These are phyloP conservation scores for Termitomyces sp. DNA, from an alignment of 768 basidiomycete genomes.

Conservation along the genomic window DNA sequence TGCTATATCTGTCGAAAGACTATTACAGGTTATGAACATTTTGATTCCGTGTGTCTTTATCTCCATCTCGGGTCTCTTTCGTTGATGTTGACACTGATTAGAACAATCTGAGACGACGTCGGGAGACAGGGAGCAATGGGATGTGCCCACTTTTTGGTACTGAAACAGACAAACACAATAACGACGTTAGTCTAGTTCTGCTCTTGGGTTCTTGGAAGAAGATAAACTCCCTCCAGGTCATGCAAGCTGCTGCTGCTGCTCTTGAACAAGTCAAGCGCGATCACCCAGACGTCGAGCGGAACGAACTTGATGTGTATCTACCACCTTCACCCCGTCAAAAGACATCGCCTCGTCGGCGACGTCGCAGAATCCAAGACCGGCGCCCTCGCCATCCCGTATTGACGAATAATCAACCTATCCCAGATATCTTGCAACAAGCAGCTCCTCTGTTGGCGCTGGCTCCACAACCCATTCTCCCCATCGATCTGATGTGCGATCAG, in stretches of 20 bases:
- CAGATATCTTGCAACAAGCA: background rate
- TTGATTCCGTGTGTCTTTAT: slow-evolving; percentile 21
- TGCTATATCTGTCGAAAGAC: slow-evolving; percentile 70
- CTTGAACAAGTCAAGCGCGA: slow-evolving; percentile 42
- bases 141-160: slow-evolving; percentile 10
- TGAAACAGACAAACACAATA: slow-evolving; percentile 3
- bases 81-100: background rate
- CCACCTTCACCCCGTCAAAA: slow-evolving; percentile 24
- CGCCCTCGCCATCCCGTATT: background rate
- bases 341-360: background rate
- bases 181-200: slow-evolving; percentile 2
- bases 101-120: background rate
- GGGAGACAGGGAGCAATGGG: background rate
- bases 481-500: background rate
- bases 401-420: background rate
- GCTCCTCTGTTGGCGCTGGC: background rate
- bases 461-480: background rate
- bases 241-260: slow-evolving; percentile 49
- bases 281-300: slow-evolving; percentile 48
- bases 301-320: slow-evolving; percentile 47
- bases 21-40: slow-evolving; percentile 63
- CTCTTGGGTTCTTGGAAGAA: background rate
- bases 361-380: background rate
- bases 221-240: slow-evolving; percentile 35
- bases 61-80: background rate